Conservation (phyloP, 2,329 filamentous ascomycete species). For the Cordyceps cateniannulata region DNA sequence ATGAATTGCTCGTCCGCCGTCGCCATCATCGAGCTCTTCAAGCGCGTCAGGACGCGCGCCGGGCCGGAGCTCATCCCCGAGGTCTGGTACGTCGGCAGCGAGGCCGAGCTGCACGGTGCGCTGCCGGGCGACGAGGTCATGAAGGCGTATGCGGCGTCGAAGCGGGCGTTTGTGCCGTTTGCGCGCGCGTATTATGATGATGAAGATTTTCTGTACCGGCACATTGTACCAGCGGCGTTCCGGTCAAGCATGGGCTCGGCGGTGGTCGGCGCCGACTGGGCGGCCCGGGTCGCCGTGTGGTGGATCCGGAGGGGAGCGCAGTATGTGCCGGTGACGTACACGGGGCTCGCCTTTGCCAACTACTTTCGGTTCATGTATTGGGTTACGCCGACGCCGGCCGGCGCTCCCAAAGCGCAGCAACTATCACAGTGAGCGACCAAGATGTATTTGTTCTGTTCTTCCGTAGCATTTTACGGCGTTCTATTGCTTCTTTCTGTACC, state of each 20-base stretch:
- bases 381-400: not conserved
- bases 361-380: constrained; percentile 16
- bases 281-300: constrained; percentile 14
- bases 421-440: not conserved
- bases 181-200: constrained; percentile 13
- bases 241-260: constrained; percentile 14
- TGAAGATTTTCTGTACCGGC: constrained; percentile 11
- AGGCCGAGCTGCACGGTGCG: constrained; percentile 17
- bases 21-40: constrained; percentile 13
- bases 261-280: constrained; percentile 15
- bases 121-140: constrained; percentile 12
- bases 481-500: not conserved
- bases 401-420: not conserved
- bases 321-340: constrained; percentile 18
- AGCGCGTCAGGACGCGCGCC: not conserved
- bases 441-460: not conserved
- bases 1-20: constrained; percentile 13
- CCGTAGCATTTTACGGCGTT: not conserved
- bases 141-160: constrained; percentile 14
- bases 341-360: constrained; percentile 14
- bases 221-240: constrained; percentile 15
- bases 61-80: constrained; percentile 12
- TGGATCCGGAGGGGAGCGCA: constrained; percentile 15
- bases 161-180: constrained; percentile 14
- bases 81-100: constrained; percentile 18